Conservation (phyloP, 495 filamentous ascomycete species). For the Penicillium paxilli region DNA sequence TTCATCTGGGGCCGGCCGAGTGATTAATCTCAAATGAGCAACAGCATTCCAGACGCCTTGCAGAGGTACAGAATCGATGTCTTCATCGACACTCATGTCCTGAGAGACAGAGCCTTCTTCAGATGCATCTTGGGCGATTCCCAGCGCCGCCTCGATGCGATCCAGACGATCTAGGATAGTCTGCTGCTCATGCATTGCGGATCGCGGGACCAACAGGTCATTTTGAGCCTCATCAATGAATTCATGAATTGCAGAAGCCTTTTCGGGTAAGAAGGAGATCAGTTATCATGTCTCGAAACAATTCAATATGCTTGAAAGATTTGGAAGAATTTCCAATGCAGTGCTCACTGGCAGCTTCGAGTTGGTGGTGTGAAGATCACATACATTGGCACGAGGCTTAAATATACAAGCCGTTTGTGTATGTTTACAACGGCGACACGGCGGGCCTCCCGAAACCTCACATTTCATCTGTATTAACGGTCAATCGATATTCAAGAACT, state of each 20-base stretch:
- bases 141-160: slow-evolving; percentile 36
- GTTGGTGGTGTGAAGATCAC: slow-evolving; percentile 4
- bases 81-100: slow-evolving; percentile 7
- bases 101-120: background rate
- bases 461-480: slow-evolving; percentile 38
- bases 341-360: no score
- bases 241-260: slow-evolving; percentile 37
- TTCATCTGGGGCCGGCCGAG: slow-evolving; percentile 25
- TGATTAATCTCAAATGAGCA: slow-evolving; percentile 29
- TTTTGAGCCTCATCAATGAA: slow-evolving; percentile 11
- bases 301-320: no score
- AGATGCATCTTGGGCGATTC: slow-evolving; percentile 19
- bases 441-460: slow-evolving; percentile 36
- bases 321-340: no score
- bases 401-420: slow-evolving; percentile 37
- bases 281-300: no score
- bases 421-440: slow-evolving; percentile 38
- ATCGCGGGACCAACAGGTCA: background rate
- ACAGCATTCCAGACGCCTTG: slow-evolving; percentile 31
- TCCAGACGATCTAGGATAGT: slow-evolving; percentile 38
- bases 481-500: background rate
- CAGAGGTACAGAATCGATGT: slow-evolving; percentile 17
- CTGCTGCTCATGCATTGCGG: slow-evolving; percentile 16
- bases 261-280: no score
- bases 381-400: slow-evolving; percentile 43